These are phyloP conservation scores for Kwoniella sp. DNA, from an alignment of 768 basidiomycete species.

Conservation along the genomic window DNA sequence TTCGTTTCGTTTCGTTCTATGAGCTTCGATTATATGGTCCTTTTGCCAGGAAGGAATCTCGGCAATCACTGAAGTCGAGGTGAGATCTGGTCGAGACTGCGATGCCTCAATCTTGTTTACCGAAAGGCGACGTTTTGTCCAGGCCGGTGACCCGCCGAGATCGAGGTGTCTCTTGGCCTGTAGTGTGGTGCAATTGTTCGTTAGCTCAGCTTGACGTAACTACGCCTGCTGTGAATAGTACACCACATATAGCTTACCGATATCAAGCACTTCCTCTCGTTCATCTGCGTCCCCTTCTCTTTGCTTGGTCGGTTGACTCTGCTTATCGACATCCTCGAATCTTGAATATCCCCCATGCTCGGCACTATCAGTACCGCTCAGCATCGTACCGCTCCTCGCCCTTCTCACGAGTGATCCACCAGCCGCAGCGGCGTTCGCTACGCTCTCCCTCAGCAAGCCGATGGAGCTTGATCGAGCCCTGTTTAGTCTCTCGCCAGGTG, in stretches of 20 bases:
- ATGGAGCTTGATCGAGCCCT: slow-evolving; percentile 27
- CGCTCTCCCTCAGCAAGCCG: slow-evolving; percentile 16
- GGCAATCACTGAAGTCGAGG: too few species aligned
- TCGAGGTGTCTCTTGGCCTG: slow-evolving; percentile 12
- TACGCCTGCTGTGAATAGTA: not conserved
- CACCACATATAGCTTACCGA: slow-evolving; percentile 6
- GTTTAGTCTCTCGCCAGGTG: slow-evolving; percentile 4
- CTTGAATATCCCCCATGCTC: slow-evolving; percentile 17
- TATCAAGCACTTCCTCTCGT: slow-evolving; percentile 7
- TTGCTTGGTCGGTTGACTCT: not conserved
- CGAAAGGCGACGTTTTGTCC: slow-evolving; percentile 3
- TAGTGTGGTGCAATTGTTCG: not conserved
- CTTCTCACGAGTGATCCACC: slow-evolving; percentile 18
- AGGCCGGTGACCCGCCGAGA: slow-evolving; percentile 13
- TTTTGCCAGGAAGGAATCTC: too few species aligned
- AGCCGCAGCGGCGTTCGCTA: slow-evolving; percentile 6
- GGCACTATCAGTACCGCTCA: slow-evolving; percentile 2
- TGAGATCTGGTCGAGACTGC: too few species aligned
- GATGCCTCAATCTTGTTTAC: too few species aligned
- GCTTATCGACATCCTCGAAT: slow-evolving; percentile 7
- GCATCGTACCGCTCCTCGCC: slow-evolving; percentile 15
- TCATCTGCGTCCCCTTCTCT: slow-evolving; percentile 1
- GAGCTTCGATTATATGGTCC: not conserved
- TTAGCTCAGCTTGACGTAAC: not conserved
- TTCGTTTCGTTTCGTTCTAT: not conserved